These are phyloP conservation scores for Nitzschia palea DNA, from an alignment of 108 stramenopile species.

Conservation along the genomic window DNA sequence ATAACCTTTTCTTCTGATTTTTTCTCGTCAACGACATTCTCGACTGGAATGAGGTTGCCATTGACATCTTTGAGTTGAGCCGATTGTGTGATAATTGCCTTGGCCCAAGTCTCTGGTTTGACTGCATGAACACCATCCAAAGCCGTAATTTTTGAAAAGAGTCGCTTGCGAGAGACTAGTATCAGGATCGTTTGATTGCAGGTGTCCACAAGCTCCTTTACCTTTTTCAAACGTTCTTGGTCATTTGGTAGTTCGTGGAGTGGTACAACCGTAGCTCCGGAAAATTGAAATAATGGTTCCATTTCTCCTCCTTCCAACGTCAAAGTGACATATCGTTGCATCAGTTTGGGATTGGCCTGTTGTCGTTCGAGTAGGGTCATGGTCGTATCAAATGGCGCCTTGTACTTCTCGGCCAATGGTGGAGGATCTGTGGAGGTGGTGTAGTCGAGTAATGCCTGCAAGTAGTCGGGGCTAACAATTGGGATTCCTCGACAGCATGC, in stretches of 20 bases:
- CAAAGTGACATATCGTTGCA: slow-evolving; percentile 10
- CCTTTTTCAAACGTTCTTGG: not conserved
- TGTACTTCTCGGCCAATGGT: not conserved
- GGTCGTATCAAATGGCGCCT: not conserved
- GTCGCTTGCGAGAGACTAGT: slow-evolving; percentile 5
- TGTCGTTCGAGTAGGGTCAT: slow-evolving; percentile 6
- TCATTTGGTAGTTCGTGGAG: slow-evolving; percentile 7
- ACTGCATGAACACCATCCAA: not conserved
- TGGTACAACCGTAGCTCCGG: slow-evolving; percentile 18
- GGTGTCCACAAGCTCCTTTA: not conserved
- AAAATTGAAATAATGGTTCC: slow-evolving; percentile 5
- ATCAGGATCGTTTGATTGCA: not conserved
- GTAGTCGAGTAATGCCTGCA: slow-evolving; percentile 13
- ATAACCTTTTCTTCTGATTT: not conserved
- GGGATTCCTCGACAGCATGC: slow-evolving; percentile 30
- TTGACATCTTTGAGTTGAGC: slow-evolving; percentile 4
- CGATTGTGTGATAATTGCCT: slow-evolving; percentile 19
- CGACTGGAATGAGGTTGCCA: slow-evolving; percentile 1
- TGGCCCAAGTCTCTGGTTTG: slow-evolving; percentile 17
- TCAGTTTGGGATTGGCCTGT: slow-evolving; percentile 13
- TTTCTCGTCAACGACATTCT: too few species aligned
- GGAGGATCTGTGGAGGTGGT: slow-evolving; percentile 8
- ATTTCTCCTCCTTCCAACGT: slow-evolving; percentile 14
- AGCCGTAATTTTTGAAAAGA: slow-evolving; percentile 7
- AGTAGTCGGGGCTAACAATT: slow-evolving; percentile 21